Base-by-base conservation (phyloP, 2,329 filamentous ascomycete genomes). In the Pseudogymnoascus sp. region DNA sequence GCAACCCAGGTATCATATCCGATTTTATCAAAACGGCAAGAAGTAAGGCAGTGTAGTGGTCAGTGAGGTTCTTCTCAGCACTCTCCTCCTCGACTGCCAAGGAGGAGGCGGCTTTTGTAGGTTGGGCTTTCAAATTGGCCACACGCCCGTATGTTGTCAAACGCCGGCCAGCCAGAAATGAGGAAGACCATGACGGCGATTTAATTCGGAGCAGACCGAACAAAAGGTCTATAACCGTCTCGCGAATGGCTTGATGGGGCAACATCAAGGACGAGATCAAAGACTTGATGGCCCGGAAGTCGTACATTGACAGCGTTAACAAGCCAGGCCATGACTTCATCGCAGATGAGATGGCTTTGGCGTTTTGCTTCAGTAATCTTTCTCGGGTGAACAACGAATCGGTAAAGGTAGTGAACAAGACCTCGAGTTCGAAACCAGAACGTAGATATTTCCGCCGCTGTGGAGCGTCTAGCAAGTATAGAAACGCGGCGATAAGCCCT, bases 81-180 rank as follows among this genome's bases (percentile, higher is more conserved):
- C 82, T 81, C 61, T 90, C 89, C 41, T 89, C 84, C 18, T 81
- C 77, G 34, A 70, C 70, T 16, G 74, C 71, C 35, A 83, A 81
- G 37, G 81, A 74, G 62, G 79, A 78, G 6, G 77, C 71, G 20
- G 81, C 77, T 47, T 78, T 71, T 20, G 76, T 75, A 63, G 81
- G 81, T 6, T 75, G 74, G 28, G 86, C 80, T 66, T 90, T 91
- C 59, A 97, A 77, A 63, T 91, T 94, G 6, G 91, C 86, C 37
- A 97, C 92, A 68, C 95, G 84, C n/a, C 92, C 93, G 72, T 99
- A 99, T 0, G 94, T 99, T 0, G 95, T 99, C 54, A 99, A 78
- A 63, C 95, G 82, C 65, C 94, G 84, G 6, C 94, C 95, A 35
- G 95, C 94, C 54, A 99, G 81, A 72, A 96, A 99, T 0, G 93